Percentiles rank a stretch among this genome's conserved stretches.
Evolutionary conservation across 2,329 filamentous ascomycete species (phyloP).

Genomic region (Ophiostoma australiae): DNA sequence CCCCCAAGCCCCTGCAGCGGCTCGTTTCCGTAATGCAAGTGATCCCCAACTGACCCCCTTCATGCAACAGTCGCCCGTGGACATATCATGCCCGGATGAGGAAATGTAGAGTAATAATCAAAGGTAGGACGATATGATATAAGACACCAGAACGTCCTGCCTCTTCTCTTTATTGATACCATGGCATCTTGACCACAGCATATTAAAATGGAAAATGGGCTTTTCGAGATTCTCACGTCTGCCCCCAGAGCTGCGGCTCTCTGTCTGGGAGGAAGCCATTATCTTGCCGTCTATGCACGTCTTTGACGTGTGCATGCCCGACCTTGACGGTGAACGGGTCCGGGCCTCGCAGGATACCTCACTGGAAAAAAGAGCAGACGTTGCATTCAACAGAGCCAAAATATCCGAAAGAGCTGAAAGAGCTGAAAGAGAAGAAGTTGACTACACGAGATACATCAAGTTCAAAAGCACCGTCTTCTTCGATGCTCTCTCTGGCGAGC

Average conservation of each 20-base stretch:
- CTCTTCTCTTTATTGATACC: neutral
- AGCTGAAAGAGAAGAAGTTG: neutral
- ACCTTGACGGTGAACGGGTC: neutral
- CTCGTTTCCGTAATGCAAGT: too few species aligned
- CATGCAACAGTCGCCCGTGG: too few species aligned
- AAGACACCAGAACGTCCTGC: neutral
- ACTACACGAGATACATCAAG: neutral
- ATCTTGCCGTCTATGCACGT: slow-evolving; percentile 28
- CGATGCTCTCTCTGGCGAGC: neutral
- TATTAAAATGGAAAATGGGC: neutral
- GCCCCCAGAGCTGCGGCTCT: slow-evolving; percentile 30
- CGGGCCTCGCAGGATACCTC: neutral
- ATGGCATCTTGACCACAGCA: neutral
- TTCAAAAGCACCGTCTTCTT: slow-evolving; percentile 21
- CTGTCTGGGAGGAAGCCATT: slow-evolving; percentile 29
- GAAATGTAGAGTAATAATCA: neutral
- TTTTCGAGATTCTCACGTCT: slow-evolving; percentile 28
- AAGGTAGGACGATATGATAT: neutral
- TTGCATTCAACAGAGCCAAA: neutral
- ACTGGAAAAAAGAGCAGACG: neutral
- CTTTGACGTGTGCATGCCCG: slow-evolving; percentile 28
- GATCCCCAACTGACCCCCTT: too few species aligned
- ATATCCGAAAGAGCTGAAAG: too few species aligned
- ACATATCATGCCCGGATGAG: neutral
- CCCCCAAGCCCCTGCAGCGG: too few species aligned